These are phyloP conservation scores for Rhizophagus sp. DNA, from an alignment of 192 early-diverging fungal genomes.

Conservation along the genomic window DNA sequence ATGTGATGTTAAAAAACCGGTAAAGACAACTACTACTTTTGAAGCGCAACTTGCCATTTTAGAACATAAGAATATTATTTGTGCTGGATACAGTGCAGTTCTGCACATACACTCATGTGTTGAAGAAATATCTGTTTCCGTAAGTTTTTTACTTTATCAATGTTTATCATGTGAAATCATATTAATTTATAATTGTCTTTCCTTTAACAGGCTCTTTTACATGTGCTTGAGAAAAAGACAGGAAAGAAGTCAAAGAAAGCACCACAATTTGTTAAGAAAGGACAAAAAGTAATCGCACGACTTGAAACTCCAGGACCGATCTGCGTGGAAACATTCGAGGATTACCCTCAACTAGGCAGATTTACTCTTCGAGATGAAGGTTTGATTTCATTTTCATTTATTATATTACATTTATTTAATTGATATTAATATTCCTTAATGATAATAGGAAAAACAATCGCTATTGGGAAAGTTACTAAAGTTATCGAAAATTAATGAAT, in stretches of 20 bases:
- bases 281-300: slow-evolving; percentile 84
- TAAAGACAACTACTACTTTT: slow-evolving; percentile 78
- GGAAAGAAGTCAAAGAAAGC: slow-evolving; percentile 84
- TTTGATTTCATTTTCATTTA: not conserved
- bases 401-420: slow-evolving; percentile 14
- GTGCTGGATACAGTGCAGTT: slow-evolving; percentile 92
- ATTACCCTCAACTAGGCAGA: slow-evolving; percentile 89
- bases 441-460: slow-evolving; percentile 70
- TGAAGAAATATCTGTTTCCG: slow-evolving; percentile 84
- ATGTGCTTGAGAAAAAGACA: slow-evolving; percentile 93
- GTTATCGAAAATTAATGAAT: slow-evolving; percentile 15
- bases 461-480: slow-evolving; percentile 92
- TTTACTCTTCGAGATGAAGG: slow-evolving; percentile 99
- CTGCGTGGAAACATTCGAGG: slow-evolving; percentile 85
- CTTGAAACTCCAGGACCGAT: slow-evolving; percentile 76
- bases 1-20: slow-evolving; percentile 74
- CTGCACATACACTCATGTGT: slow-evolving; percentile 87
- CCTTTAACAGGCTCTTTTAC: slow-evolving; percentile 65
- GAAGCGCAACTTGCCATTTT: slow-evolving; percentile 88
- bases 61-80: slow-evolving; percentile 95
- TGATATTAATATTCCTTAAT: not conserved
- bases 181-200: slow-evolving; percentile 27
- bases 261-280: slow-evolving; percentile 93
- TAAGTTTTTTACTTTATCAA: slow-evolving; percentile 24
- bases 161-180: not conserved